Conservation (phyloP, 2,329 filamentous ascomycete genomes). For the Diplodia mutila region DNA sequence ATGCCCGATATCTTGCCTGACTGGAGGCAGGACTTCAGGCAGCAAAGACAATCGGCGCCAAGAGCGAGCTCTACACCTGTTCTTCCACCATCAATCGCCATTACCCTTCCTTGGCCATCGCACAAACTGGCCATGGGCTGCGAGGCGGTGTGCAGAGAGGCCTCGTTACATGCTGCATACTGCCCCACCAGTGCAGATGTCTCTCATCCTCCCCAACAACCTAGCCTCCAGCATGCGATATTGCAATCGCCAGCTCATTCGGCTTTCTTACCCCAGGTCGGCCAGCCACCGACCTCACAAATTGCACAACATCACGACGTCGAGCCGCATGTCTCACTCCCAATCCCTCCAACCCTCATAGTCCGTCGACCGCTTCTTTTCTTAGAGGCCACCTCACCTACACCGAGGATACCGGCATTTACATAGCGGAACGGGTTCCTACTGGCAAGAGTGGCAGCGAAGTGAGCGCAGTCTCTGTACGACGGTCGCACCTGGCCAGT, state of each 20-base stretch:
- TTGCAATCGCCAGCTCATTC: neutral
- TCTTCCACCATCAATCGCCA: neutral
- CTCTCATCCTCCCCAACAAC: neutral
- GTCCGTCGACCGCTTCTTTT: neutral
- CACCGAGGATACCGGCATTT: neutral
- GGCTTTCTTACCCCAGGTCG: neutral
- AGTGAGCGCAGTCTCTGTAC: no score
- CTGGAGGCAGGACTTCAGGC: neutral
- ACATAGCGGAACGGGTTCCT: neutral
- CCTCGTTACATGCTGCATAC: neutral
- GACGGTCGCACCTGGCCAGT: neutral
- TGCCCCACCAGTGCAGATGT: neutral
- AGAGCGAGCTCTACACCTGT: neutral
- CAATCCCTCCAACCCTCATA: neutral
- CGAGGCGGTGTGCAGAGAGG: constrained; percentile 4
- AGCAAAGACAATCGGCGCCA: neutral
- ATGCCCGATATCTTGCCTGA: neutral
- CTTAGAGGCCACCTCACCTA: neutral
- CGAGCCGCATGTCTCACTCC: neutral
- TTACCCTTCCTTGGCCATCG: neutral
- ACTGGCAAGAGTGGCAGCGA: neutral
- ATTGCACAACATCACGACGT: neutral
- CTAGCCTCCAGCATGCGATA: neutral
- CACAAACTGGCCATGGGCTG: neutral
- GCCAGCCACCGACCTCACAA: neutral